These are phyloP conservation scores for Lunasporangiospora selenospora DNA, from an alignment of 192 early-diverging fungal species.

Conservation along the genomic window DNA sequence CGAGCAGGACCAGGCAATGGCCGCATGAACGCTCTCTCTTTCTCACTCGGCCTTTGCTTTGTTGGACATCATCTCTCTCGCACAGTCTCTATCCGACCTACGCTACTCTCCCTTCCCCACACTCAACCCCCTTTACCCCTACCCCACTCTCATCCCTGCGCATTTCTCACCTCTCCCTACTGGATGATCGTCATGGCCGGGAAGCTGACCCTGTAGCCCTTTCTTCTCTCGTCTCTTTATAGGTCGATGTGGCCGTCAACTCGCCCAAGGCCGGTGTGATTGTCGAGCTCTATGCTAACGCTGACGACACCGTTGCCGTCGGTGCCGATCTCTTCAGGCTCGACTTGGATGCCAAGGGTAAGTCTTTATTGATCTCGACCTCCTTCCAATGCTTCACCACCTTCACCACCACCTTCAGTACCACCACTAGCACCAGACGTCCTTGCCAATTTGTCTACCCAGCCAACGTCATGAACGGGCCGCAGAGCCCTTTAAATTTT, in stretches of 20 bases:
- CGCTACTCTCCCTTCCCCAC: too few relatives aligned
- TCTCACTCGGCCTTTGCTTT: too few relatives aligned
- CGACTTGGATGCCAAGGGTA: conserved; percentile 52
- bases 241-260: conserved; percentile 98
- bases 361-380: neutral
- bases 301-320: conserved; percentile 90
- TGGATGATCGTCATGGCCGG: too few relatives aligned
- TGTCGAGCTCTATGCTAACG: conserved; percentile 79
- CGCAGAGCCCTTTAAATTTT: neutral
- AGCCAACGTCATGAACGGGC: neutral
- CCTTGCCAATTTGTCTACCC: neutral
- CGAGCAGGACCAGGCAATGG: too few relatives aligned
- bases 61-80: too few relatives aligned
- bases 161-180: too few relatives aligned
- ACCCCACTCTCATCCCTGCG: too few relatives aligned
- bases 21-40: too few relatives aligned
- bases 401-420: neutral
- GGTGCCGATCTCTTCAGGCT: conserved; percentile 94
- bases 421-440: neutral
- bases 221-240: neutral
- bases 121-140: too few relatives aligned
- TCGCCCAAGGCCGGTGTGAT: conserved; percentile 92
- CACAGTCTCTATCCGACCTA: too few relatives aligned
- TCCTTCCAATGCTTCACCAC: neutral
- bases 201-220: too few relatives aligned